phyloP scores from a whole-genome alignment of 345 rosid species.

The Cardamine resedifolia region DNA sequence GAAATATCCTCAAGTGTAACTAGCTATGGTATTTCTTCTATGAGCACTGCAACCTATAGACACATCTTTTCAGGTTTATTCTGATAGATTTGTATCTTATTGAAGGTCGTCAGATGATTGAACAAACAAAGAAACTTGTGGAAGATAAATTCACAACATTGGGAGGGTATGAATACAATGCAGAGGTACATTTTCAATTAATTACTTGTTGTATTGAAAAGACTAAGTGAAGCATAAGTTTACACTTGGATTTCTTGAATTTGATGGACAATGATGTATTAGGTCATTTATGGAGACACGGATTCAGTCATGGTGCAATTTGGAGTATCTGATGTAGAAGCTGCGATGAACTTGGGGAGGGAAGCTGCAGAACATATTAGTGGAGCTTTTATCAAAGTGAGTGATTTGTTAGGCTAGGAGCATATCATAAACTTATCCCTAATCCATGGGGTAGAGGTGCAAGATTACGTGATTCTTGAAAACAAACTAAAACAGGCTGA shows the following conservation, averaged over 20 bases:
- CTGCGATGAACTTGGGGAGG: conserved; percentile 87
- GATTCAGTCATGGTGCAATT: conserved; percentile 99
- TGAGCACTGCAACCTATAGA: conserved; percentile 8
- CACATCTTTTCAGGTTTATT: conserved; percentile 7
- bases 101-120: conserved; percentile 97
- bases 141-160: conserved; percentile 80
- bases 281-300: conserved; percentile 98
- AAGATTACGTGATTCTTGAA: conserved; percentile 17
- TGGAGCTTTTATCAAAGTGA: conserved; percentile 77
- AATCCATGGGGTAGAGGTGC: conserved; percentile 7
- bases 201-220: conserved; percentile 16
- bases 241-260: background rate
- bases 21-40: conserved; percentile 74
- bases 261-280: conserved; percentile 24
- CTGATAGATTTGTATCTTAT: conserved; percentile 36
- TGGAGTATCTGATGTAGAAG: conserved; percentile 73
- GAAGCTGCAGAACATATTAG: conserved; percentile 95
- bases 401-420: conserved; percentile 24
- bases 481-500: conserved; percentile 3
- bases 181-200: conserved; percentile 57
- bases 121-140: conserved; percentile 85
- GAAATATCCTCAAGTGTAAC: conserved; percentile 99
- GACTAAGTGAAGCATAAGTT: conserved; percentile 14
- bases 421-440: conserved; percentile 2
- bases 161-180: conserved; percentile 80